These are phyloP conservation scores for Cladosporium phlei DNA, from an alignment of 2,329 filamentous ascomycete genomes.

Conservation along the genomic window DNA sequence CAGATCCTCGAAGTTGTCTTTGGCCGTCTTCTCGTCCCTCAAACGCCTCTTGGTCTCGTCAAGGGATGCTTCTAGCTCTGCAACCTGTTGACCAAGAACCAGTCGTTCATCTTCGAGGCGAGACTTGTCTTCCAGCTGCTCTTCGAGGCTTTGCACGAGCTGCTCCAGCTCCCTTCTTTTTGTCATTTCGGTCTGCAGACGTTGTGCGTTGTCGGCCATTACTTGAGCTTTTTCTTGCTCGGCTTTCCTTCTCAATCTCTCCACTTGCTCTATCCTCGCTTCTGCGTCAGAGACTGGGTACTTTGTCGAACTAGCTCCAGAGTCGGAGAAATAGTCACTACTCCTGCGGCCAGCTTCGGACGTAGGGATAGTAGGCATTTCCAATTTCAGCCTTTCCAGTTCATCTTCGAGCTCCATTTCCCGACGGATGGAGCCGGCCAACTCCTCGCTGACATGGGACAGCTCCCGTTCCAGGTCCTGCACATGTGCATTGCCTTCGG, in stretches of 20 bases:
- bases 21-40: constrained; percentile 77
- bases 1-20: constrained; percentile 91
- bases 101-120: constrained; percentile 29
- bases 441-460: constrained; percentile 84
- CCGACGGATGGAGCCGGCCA: constrained; percentile 85
- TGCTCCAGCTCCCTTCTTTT: constrained; percentile 71
- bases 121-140: constrained; percentile 63
- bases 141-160: constrained; percentile 77
- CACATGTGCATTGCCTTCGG: constrained; percentile 50
- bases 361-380: constrained; percentile 53
- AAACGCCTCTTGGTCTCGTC: constrained; percentile 80
- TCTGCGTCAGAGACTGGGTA: constrained; percentile 61
- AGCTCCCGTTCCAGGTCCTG: constrained; percentile 92
- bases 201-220: constrained; percentile 76
- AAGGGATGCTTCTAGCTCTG: constrained; percentile 72
- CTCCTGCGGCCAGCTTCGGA: constrained; percentile 62
- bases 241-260: constrained; percentile 73
- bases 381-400: constrained; percentile 79
- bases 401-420: constrained; percentile 97
- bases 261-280: constrained; percentile 63
- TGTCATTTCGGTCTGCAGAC: constrained; percentile 79
- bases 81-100: constrained; percentile 56
- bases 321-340: constrained; percentile 98
- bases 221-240: constrained; percentile 90
- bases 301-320: constrained; percentile 79